Conservation (phyloP, 768 basidiomycete species). For the Lactarius indigo region DNA sequence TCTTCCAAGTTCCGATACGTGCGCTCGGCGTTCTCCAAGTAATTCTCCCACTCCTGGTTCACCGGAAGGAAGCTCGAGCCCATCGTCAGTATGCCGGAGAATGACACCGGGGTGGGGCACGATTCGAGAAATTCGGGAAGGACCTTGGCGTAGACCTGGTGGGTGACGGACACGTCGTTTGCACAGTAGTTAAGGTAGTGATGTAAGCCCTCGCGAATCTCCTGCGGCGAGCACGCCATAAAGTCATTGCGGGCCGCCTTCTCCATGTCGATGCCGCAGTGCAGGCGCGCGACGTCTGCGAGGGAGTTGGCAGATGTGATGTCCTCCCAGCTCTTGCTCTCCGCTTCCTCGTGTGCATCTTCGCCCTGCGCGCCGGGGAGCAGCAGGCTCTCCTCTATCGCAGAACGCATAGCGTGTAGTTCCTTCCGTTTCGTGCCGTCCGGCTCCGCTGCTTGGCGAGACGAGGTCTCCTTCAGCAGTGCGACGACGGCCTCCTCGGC, state of each 20-base stretch:
- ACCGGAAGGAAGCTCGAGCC: conserved; percentile 89
- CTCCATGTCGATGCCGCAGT: conserved; percentile 77
- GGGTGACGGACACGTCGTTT: conserved; percentile 79
- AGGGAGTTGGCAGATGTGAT: conserved; percentile 90
- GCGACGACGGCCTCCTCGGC: conserved; percentile 60
- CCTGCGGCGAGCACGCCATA: conserved; percentile 61
- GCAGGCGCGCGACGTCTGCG: conserved; percentile 85
- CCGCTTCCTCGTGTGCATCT: conserved; percentile 42
- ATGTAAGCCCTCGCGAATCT: conserved; percentile 60
- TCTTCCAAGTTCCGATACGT: conserved; percentile 69
- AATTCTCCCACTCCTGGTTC: conserved; percentile 84
- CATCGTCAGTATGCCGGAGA: conserved; percentile 89
- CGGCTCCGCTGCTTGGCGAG: conserved; percentile 37
- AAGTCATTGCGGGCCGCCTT: conserved; percentile 78
- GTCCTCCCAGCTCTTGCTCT: conserved; percentile 81
- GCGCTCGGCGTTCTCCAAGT: conserved; percentile 72
- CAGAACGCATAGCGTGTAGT: conserved; percentile 38
- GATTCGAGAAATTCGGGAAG: conserved; percentile 77
- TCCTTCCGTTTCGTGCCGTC: conserved; percentile 38
- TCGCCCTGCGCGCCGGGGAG: conserved; percentile 36
- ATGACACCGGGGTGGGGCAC: conserved; percentile 91
- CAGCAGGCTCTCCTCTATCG: conserved; percentile 42
- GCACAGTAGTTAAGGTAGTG: conserved; percentile 85
- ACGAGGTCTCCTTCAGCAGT: conserved; percentile 43
- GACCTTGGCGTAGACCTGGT: conserved; percentile 70